Evolutionary conservation across 768 basidiomycete species (phyloP).

Genomic region (Holtermanniella nyarrowii): DNA sequence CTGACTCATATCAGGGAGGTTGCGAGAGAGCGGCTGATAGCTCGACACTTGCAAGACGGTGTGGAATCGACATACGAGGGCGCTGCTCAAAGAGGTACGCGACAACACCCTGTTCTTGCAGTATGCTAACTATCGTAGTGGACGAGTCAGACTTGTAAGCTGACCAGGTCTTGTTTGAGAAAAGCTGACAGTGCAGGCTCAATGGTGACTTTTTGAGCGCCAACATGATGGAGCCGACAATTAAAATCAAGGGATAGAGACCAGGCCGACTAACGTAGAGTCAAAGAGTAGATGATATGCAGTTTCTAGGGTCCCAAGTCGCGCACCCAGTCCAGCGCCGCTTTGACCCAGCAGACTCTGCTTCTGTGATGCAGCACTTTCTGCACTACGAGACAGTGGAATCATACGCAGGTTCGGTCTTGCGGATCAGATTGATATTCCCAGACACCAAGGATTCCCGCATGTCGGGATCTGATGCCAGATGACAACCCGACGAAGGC

Average conservation of each 20-base stretch:
- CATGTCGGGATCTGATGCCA: too few species aligned
- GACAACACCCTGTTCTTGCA: not conserved
- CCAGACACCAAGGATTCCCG: too few species aligned
- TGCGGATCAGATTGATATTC: too few species aligned
- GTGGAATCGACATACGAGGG: not conserved
- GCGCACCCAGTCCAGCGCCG: too few species aligned
- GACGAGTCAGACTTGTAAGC: not conserved
- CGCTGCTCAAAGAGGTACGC: not conserved
- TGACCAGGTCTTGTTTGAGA: not conserved
- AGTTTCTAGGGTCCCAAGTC: too few species aligned
- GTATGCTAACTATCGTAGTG: not conserved
- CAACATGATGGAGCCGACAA: not conserved
- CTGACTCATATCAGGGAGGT: slow-evolving; percentile 35
- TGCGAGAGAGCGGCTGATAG: slow-evolving; percentile 55
- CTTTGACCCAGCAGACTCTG: too few species aligned
- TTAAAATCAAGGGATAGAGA: not conserved
- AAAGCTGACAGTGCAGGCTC: not conserved
- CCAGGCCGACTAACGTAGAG: too few species aligned
- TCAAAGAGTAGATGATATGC: too few species aligned
- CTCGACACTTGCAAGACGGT: slow-evolving; percentile 51
- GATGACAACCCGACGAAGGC: too few species aligned
- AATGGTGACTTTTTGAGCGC: not conserved
- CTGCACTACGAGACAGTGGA: too few species aligned
- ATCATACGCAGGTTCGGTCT: too few species aligned
- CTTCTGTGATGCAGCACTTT: too few species aligned